phyloP scores from a whole-genome alignment of 352 stramenopile species.

The Pythium periplocum region DNA sequence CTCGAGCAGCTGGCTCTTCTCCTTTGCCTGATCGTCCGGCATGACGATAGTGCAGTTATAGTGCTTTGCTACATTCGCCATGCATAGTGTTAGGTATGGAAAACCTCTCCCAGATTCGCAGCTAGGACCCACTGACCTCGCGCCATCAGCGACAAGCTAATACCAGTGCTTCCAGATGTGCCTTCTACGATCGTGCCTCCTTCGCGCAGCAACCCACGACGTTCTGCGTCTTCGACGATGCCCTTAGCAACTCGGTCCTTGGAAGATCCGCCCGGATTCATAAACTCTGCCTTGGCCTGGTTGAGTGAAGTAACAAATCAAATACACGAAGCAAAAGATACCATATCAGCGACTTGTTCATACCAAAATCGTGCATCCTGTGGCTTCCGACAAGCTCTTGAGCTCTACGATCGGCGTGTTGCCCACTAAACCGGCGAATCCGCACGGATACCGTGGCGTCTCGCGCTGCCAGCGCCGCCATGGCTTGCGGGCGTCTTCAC shows the following conservation, averaged over 20 bases:
- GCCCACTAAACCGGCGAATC: conserved; percentile 88
- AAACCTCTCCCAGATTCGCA: neutral
- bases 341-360: conserved; percentile 9
- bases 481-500: neutral
- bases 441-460: conserved; percentile 21
- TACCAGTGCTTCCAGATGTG: conserved; percentile 97
- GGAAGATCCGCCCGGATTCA: conserved; percentile 96
- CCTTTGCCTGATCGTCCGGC: conserved; percentile 95
- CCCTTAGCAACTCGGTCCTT: conserved; percentile 96
- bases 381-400: conserved; percentile 84
- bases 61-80: conserved; percentile 59
- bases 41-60: conserved; percentile 96
- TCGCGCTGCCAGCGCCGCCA: conserved; percentile 14
- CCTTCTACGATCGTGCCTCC: conserved; percentile 96
- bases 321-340: conserved; percentile 6
- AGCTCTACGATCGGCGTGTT: conserved; percentile 93
- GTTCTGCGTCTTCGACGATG: conserved; percentile 94
- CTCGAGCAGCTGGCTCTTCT: conserved; percentile 83
- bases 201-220: conserved; percentile 72
- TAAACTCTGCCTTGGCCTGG: conserved; percentile 93
- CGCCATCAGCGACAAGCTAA: conserved; percentile 93
- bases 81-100: neutral
- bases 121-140: conserved; percentile 34
- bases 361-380: conserved; percentile 87
- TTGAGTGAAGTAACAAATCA: neutral